Evolutionary conservation across 73 alveolate species (phyloP), one percentile per base, ranked within the genome.

Genomic region (Paramecium primaurelia): DNA sequence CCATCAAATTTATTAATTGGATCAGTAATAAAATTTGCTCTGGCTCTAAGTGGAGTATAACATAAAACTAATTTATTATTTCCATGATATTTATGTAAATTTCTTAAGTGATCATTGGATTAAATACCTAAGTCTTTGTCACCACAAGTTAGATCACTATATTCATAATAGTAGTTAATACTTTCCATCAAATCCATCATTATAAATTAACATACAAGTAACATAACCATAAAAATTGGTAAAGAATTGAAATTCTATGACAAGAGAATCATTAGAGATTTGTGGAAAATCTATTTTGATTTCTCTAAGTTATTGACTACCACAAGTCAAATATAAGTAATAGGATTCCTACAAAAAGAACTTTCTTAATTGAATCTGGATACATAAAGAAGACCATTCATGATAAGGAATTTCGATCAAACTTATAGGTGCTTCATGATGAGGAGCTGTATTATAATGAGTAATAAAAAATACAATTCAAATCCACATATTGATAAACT

Each of bases 141-240:
- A 4, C 91, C 91, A 44, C 91, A 80, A n/a, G 34, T 44, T 20
- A 80, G 11, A 25, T 42, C 47, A 80, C 91, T 80, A 80, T 14
- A 45, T 1, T 18, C 6, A 45, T 80, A 45, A 80, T 40, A 45
- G 18, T 80, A 80, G 28, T 12, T 54, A 4, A 75, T 80, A 80
- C 91, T 45, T 80, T 26, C 91, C 91, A 45, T 49, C 75, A 44
- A 80, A 80, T 80, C 91, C 91, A 45, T 80, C 91, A 80, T 80
- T 80, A 44, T 32, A 80, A 25, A 80, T 32, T 47, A 80, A 18
- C 10, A 80, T 0, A 26, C 38, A 42, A 16, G 91, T 32, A 12
- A 25, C 58, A 42, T 44, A 80, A 25, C 91, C 91, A 80, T 80
- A 80, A 80, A 80, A 80, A 25, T 80, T 40, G 2, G 44, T 20